Conservation (phyloP, 345 rosid species). For the Eucalyptus decipiens region DNA sequence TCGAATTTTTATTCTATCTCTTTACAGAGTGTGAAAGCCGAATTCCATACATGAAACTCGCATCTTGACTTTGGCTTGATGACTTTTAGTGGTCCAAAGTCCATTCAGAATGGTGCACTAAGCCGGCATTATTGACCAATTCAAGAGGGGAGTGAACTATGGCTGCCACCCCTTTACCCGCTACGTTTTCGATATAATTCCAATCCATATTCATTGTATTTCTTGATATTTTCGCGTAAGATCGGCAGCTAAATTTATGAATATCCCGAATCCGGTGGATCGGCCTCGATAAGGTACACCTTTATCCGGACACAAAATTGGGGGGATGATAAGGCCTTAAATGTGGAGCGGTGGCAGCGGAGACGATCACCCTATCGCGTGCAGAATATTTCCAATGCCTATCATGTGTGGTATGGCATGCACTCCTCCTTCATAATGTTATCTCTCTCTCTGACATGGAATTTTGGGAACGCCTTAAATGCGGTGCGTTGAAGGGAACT, state of each 20-base stretch:
- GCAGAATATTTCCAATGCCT: not conserved
- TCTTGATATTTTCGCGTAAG: not conserved
- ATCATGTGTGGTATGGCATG: not conserved
- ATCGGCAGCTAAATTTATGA: not conserved
- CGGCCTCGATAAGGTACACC: not conserved
- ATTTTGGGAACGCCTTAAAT: not conserved
- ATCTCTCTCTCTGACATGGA: not conserved
- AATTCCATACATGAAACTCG: not conserved
- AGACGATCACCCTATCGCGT: not conserved
- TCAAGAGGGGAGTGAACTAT: not conserved
- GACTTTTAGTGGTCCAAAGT: not conserved
- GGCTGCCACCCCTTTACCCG: not conserved
- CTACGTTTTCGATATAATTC: not conserved
- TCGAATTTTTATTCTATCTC: no score
- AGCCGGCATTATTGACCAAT: not conserved
- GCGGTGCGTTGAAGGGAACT: not conserved
- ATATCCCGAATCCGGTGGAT: not conserved
- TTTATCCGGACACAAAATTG: not conserved
- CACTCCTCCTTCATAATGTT: not conserved
- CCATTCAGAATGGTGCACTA: not conserved
- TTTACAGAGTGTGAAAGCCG: fast-evolving
- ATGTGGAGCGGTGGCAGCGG: not conserved
- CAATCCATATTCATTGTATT: not conserved
- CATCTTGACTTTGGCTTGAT: not conserved
- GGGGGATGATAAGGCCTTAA: not conserved